A percentile compares a stretch with the other conserved stretches of the same genome.
These are phyloP conservation scores for Exidia glandulosa DNA, from an alignment of 768 basidiomycete species.

Conservation along the genomic window DNA sequence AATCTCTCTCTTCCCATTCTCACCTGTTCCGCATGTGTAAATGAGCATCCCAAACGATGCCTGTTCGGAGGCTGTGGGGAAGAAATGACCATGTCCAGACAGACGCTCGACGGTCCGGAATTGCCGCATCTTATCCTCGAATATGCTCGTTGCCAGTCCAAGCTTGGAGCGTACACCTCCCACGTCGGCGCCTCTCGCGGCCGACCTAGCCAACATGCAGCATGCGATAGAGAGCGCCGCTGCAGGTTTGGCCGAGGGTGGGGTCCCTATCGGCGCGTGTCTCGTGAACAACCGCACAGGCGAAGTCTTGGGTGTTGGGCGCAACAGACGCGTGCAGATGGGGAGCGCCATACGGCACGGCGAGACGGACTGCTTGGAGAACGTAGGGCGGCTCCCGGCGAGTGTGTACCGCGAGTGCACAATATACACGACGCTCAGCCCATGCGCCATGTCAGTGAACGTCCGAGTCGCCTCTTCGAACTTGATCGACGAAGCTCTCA, in stretches of 20 bases:
- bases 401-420: constrained; percentile 36
- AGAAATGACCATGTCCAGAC: too few relatives aligned
- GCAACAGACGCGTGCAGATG: constrained; percentile 37
- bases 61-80: too few relatives aligned
- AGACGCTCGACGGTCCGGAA: too few relatives aligned
- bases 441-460: constrained; percentile 38
- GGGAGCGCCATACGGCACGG: constrained; percentile 33
- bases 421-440: constrained; percentile 30
- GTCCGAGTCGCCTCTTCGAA: neutral
- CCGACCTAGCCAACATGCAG: constrained; percentile 13
- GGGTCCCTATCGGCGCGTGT: constrained; percentile 53
- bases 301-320: constrained; percentile 28
- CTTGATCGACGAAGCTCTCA: neutral
- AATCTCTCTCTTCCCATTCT: too few relatives aligned
- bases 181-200: neutral
- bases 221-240: constrained; percentile 28
- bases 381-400: constrained; percentile 39
- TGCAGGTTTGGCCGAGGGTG: constrained; percentile 39
- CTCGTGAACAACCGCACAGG: constrained; percentile 20
- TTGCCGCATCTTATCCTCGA: neutral
- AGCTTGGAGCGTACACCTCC: constrained; percentile 6
- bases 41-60: too few relatives aligned
- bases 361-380: constrained; percentile 35
- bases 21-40: too few relatives aligned
- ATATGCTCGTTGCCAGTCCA: neutral